These are phyloP conservation scores for Isoetes taiwanensis DNA, from an alignment of 75 land plant species.

Conservation along the genomic window DNA sequence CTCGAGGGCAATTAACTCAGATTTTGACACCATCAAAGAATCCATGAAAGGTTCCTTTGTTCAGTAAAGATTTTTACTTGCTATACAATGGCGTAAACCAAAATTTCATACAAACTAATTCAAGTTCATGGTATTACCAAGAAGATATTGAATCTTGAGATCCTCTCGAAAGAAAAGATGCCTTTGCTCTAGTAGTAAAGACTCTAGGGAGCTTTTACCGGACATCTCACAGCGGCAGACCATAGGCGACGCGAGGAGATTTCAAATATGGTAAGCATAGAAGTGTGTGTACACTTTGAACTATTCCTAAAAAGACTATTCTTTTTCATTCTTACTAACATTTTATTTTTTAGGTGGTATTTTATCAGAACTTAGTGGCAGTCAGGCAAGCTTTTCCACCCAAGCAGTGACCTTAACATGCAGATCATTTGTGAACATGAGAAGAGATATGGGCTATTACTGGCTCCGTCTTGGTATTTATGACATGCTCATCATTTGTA, in stretches of 20 bases:
- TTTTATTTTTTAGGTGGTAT: not conserved
- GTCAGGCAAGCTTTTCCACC: not conserved
- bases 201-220: not conserved
- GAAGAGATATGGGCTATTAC: not conserved
- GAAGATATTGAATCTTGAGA: not conserved
- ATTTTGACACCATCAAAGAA: not conserved
- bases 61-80: too few species aligned
- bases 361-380: not conserved
- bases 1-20: not conserved
- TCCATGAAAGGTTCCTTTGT: not conserved
- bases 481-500: not conserved
- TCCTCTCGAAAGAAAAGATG: not conserved
- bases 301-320: not conserved
- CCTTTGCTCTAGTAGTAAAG: not conserved
- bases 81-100: too few species aligned
- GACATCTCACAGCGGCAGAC: not conserved
- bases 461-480: conserved; percentile 3
- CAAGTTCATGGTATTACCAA: too few species aligned
- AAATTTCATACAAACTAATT: too few species aligned
- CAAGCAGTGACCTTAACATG: not conserved
- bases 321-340: not conserved
- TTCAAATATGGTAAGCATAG: not conserved
- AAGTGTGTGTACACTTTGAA: not conserved
- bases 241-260: conserved; percentile 3
- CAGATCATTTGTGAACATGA: not conserved